Evolutionary conservation across 2,329 filamentous ascomycete species (phyloP).

Genomic region (Aspergillus brasiliensis): DNA sequence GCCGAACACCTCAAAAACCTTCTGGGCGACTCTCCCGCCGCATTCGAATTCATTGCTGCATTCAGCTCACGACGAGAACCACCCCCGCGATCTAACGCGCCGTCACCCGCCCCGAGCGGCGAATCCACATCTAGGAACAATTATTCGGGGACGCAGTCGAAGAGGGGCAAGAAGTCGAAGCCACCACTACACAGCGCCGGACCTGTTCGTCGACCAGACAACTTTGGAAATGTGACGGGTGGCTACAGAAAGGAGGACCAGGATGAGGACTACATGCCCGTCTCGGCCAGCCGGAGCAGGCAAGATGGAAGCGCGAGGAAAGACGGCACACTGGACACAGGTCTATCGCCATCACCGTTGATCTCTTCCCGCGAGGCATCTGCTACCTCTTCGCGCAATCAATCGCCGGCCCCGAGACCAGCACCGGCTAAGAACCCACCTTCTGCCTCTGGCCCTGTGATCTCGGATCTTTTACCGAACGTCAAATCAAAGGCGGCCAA

Average conservation of each 20-base stretch:
- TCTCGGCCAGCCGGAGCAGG: slow-evolving; percentile 42
- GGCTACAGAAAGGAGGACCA: slow-evolving; percentile 74
- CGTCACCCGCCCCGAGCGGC: slow-evolving; percentile 32
- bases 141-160: slow-evolving; percentile 12
- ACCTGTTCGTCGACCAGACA: slow-evolving; percentile 63
- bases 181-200: slow-evolving; percentile 62
- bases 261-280: slow-evolving; percentile 72
- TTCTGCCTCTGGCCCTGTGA: slow-evolving; percentile 74
- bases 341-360: slow-evolving; percentile 29
- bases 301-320: slow-evolving; percentile 20
- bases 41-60: slow-evolving; percentile 69
- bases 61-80: slow-evolving; percentile 68
- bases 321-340: slow-evolving; percentile 24
- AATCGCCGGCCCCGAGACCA: slow-evolving; percentile 38
- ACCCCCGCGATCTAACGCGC: slow-evolving; percentile 19
- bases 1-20: slow-evolving; percentile 85
- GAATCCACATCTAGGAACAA: background rate
- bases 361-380: slow-evolving; percentile 44
- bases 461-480: slow-evolving; percentile 71
- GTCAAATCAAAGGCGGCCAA: slow-evolving; percentile 60
- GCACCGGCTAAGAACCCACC: slow-evolving; percentile 54
- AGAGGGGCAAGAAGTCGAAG: slow-evolving; percentile 60
- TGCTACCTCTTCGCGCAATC: slow-evolving; percentile 49
- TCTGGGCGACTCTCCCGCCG: slow-evolving; percentile 79
- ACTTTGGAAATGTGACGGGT: slow-evolving; percentile 65